Base-by-base conservation (phyloP, 2,329 filamentous ascomycete genomes). In the Monilinia fructigena region DNA sequence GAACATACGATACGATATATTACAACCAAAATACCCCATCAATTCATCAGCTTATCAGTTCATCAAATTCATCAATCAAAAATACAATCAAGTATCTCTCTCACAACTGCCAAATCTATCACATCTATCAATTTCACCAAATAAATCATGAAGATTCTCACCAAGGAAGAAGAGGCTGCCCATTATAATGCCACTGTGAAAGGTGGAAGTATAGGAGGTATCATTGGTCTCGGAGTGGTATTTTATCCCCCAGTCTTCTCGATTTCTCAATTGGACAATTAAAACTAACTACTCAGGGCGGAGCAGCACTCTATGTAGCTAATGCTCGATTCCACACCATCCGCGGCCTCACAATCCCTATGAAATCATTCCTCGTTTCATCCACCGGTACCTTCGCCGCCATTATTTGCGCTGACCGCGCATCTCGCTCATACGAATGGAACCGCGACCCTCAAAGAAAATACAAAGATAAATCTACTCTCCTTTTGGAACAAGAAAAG, bases 351-450 rank as follows among this genome's bases (percentile, higher is more conserved):
- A 97, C 94, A 0, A 76, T 97, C 0, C 95, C 93, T 23, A 93
- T 99, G 84, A 91, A 92, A 72, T 83, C 92, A 65, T 99, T 98
- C 85, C 86, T 98, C 70, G 85, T 95, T 71, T 89, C 91, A 55
- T 96, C 92, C 11, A 78, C 87, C 14, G 88, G 86, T 58, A 97
- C 95, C 4, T 97, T 97, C 76, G 83, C 87, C 70, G 89, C 92
- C 81, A 97, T 99, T 79, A 87, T 97, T 76, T 83, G 88, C 68
- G 95, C 95, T 70, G 95, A 99, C 76, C 82, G 84, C 70, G 83
- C 84, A 72, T 90, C 87, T 74, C 89, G 91, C 72, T 75, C 76
- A 67, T 97, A 85, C 82, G 92, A 96, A 80, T 82, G 74, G 78
- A 67, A 80, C 79, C 78, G 74, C 20, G 71, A 75, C 23, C 73